phyloP scores from a whole-genome alignment of 495 filamentous ascomycete species.

The Trichoderma parareesei region DNA sequence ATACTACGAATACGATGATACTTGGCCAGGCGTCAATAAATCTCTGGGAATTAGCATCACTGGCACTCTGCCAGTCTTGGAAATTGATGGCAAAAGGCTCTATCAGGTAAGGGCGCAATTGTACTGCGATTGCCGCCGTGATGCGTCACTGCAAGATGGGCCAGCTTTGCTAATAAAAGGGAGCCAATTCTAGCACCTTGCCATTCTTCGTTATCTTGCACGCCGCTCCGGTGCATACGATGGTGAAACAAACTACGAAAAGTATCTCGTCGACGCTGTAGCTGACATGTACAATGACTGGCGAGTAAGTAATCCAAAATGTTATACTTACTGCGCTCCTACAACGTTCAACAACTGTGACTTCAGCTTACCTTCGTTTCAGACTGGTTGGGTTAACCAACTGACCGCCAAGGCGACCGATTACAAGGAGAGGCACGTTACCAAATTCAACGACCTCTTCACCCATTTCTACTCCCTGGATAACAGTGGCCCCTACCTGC shows the following conservation, averaged over 20 bases:
- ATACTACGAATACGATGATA: not conserved
- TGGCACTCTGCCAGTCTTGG: not conserved
- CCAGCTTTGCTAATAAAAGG: not conserved
- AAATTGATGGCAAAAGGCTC: constrained; percentile 2
- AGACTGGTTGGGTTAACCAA: constrained; percentile 1
- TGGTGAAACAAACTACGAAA: constrained; percentile 2
- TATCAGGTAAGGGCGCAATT: not conserved
- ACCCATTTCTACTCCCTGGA: constrained; percentile 1
- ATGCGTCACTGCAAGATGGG: not conserved
- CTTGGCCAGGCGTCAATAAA: not conserved
- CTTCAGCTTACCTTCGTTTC: not conserved
- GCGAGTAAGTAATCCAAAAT: not conserved
- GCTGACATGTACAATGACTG: constrained; percentile 2
- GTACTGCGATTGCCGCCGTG: not conserved
- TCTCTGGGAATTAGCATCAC: not conserved
- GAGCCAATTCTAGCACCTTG: not conserved
- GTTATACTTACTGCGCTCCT: not conserved
- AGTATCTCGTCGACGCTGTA: constrained; percentile 1
- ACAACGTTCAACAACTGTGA: not conserved
- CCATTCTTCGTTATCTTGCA: constrained; percentile 1
- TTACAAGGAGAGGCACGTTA: not conserved
- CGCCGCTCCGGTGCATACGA: not conserved
- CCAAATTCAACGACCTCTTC: not conserved
- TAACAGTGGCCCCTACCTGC: not conserved
- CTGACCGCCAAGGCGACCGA: not conserved